These are phyloP conservation scores for Dactylellina leptospora DNA, from an alignment of 2,329 filamentous ascomycete genomes.

Conservation along the genomic window DNA sequence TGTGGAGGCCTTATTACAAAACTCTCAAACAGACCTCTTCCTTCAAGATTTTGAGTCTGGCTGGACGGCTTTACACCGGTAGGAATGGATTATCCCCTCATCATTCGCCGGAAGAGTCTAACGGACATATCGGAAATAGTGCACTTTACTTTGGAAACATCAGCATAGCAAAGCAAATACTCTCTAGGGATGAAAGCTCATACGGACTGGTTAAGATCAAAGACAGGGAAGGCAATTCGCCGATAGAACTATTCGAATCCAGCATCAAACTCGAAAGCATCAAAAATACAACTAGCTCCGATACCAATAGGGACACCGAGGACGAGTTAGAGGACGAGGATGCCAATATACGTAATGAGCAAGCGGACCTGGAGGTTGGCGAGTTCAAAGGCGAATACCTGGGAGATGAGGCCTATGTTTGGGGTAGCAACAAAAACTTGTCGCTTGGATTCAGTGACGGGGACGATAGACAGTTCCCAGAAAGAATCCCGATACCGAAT, in stretches of 20 bases:
- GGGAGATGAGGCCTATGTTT: slow-evolving; percentile 89
- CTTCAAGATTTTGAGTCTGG: slow-evolving; percentile 88
- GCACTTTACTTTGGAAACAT: slow-evolving; percentile 57
- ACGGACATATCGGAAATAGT: slow-evolving; percentile 21
- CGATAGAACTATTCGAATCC: slow-evolving; percentile 84
- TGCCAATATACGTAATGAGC: slow-evolving; percentile 11
- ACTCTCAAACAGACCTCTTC: slow-evolving; percentile 85
- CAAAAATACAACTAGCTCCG: slow-evolving; percentile 55
- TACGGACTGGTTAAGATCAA: slow-evolving; percentile 69
- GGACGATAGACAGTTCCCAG: slow-evolving; percentile 91
- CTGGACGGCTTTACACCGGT: slow-evolving; percentile 90
- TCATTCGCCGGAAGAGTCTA: slow-evolving; percentile 65
- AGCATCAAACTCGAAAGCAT: slow-evolving; percentile 75
- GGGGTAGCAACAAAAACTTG: slow-evolving; percentile 95
- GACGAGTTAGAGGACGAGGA: slow-evolving; percentile 63
- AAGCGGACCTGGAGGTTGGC: slow-evolving; percentile 56
- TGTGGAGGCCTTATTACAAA: slow-evolving; percentile 79
- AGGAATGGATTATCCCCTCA: not conserved
- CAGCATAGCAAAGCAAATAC: slow-evolving; percentile 73
- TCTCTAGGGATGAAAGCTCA: slow-evolving; percentile 78
- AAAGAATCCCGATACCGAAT: slow-evolving; percentile 78
- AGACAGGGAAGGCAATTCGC: slow-evolving; percentile 91
- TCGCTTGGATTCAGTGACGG: slow-evolving; percentile 94
- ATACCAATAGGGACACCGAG: slow-evolving; percentile 65
- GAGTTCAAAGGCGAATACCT: slow-evolving; percentile 59